Evolutionary conservation across 768 basidiomycete genomes (phyloP), one percentile per base, ranked within the genome.

Genomic region (Termitomyces sp.): DNA sequence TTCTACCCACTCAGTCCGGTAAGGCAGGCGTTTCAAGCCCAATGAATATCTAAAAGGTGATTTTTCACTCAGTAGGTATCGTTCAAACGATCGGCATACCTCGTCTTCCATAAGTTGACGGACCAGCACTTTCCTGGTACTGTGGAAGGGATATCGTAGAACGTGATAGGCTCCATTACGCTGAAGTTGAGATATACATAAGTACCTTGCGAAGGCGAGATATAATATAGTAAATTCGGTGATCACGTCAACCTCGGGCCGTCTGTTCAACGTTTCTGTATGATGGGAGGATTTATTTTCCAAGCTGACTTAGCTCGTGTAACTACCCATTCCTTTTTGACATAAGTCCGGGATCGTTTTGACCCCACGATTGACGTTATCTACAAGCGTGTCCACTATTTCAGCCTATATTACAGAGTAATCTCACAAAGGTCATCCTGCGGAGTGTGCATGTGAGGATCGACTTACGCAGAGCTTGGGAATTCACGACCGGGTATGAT

Each of bases 1-100:
- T 53, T 78, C 76, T 22, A 79, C 65, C 76, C 76, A 79, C 53
- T 69, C 67, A 2, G 79, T 79, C 50, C 65, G 66, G 69, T 75
- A 72, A 9, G 71, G 67, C 26, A 80, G 41, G 16, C 69, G 65
- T 49, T 71, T 71, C 60, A 60, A 67, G 49, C 72, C 71, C n/a
- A 74, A 58, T 16, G 64, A 57, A 39, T 65, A 67, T 54, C 71
- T 72, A 37, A n/a, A n/a, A 34, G 8, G 10, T 12, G 18, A n/a
- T 9, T 14, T 37, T n/a, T 37, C 0, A 27, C 12, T 39, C 3
- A 36, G 5, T 34, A 9, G 12, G 5, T 5, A 49, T 22, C 1
- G 2, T 20, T 31, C 10, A 27, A 31, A 31, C 9, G 22, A 27
- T 18, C 10, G n/a, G 26, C 61, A 34, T 58, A 69, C 78, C 76